A percentile compares a stretch with the other conserved stretches of the same genome.
phyloP scores from a whole-genome alignment of 78 protist genomes.

The Guillardia theta region DNA sequence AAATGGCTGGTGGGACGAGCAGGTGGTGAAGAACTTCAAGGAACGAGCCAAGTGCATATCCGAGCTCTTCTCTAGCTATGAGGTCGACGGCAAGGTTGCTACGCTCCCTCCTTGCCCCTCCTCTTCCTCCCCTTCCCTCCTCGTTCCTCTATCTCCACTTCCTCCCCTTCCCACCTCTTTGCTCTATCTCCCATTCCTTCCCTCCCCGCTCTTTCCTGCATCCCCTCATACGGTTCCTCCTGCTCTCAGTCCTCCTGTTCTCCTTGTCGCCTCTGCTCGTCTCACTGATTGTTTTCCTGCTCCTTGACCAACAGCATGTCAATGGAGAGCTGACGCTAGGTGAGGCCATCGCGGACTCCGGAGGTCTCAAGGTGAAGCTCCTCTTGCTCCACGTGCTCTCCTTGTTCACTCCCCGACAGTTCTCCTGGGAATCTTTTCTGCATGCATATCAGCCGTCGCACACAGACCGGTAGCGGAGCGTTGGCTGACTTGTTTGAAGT shows the following conservation, averaged over 20 bases:
- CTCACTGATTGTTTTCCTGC: background rate
- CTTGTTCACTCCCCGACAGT: too few relatives aligned
- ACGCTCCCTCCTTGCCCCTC: background rate
- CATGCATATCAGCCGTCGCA: too few relatives aligned
- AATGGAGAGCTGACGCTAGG: constrained; percentile 37
- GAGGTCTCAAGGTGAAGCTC: constrained; percentile 20
- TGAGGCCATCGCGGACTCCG: constrained; percentile 25
- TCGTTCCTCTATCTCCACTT: background rate
- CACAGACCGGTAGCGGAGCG: background rate
- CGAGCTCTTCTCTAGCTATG: background rate
- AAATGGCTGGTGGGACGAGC: background rate
- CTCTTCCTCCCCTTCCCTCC: background rate
- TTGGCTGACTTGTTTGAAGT: too few relatives aligned
- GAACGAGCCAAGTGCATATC: background rate
- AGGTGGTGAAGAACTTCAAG: background rate
- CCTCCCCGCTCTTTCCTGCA: background rate
- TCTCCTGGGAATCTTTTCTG: constrained; percentile 25
- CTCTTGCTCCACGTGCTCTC: too few relatives aligned
- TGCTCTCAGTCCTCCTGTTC: background rate
- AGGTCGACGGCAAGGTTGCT: background rate
- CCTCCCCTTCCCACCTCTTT: background rate
- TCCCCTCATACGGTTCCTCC: background rate
- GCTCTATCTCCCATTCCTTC: background rate
- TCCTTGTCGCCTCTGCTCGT: background rate
- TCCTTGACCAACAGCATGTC: constrained; percentile 21